These are phyloP conservation scores for Colletotrichum sp. DNA, from an alignment of 2,329 filamentous ascomycete genomes.

Conservation along the genomic window DNA sequence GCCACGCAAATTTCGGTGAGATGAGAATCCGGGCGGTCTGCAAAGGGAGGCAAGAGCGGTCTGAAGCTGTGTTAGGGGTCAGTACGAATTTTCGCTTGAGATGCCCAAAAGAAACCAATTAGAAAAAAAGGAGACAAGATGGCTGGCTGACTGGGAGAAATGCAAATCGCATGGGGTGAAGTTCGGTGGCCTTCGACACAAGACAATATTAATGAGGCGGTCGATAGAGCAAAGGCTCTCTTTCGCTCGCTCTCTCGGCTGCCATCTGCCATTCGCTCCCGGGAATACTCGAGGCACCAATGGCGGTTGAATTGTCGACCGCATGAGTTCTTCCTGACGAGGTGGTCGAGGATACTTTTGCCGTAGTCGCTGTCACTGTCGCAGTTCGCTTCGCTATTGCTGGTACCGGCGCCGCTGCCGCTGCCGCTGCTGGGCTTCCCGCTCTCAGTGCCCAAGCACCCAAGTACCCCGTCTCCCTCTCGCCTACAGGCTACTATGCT, in stretches of 20 bases:
- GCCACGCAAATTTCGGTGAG: neutral
- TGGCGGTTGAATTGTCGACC: neutral
- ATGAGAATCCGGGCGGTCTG: neutral
- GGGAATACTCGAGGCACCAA: neutral
- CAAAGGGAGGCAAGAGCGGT: neutral
- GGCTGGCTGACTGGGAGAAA: neutral
- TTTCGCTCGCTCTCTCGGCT: neutral
- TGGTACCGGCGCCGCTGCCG: neutral
- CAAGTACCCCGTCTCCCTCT: neutral
- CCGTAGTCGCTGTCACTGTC: neutral
- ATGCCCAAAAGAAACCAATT: neutral
- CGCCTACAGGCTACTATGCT: neutral
- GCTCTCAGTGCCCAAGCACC: neutral
- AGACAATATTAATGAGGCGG: conserved; percentile 7
- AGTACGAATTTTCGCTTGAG: neutral
- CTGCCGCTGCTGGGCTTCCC: neutral
- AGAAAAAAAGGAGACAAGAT: conserved; percentile 1
- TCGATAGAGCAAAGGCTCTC: neutral
- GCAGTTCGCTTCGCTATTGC: neutral
- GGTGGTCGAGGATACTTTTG: neutral
- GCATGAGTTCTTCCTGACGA: neutral
- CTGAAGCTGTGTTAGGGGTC: neutral
- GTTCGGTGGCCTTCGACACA: neutral
- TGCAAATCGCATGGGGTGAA: neutral
- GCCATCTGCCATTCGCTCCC: neutral